These are phyloP conservation scores for Phytopythium ostracodes DNA, from an alignment of 352 stramenopile species.

Conservation along the genomic window DNA sequence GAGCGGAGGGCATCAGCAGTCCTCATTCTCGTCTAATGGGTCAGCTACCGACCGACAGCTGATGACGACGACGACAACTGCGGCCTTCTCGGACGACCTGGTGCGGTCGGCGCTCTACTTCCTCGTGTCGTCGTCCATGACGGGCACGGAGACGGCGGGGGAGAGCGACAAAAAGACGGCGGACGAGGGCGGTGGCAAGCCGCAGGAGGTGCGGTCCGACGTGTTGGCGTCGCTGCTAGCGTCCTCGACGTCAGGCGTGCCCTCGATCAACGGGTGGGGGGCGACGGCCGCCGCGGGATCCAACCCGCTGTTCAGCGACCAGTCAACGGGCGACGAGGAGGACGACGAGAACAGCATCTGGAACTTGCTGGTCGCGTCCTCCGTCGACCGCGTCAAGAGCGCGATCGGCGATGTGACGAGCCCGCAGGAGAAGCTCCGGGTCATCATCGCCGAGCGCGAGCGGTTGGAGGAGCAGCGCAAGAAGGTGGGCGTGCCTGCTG, in stretches of 20 bases:
- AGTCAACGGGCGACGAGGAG: slow-evolving; percentile 38
- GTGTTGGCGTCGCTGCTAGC: slow-evolving; percentile 45
- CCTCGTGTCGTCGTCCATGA: slow-evolving; percentile 50
- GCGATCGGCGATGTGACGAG: slow-evolving; percentile 36
- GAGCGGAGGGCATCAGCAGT: not conserved
- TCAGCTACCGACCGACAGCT: too few species aligned
- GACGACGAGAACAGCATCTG: slow-evolving; percentile 63
- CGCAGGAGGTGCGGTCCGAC: slow-evolving; percentile 17
- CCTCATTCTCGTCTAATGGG: not conserved
- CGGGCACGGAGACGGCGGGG: slow-evolving; percentile 21
- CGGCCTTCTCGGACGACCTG: slow-evolving; percentile 50
- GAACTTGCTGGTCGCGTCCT: slow-evolving; percentile 65
- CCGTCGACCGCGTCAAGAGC: slow-evolving; percentile 58
- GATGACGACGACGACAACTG: not conserved
- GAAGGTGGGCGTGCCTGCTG: slow-evolving; percentile 23
- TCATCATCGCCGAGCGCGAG: slow-evolving; percentile 65
- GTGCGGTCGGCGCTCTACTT: slow-evolving; percentile 64
- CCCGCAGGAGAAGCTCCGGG: slow-evolving; percentile 44
- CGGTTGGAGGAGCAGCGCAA: slow-evolving; percentile 55
- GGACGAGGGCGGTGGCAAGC: not conserved
- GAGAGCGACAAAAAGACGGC: slow-evolving; percentile 1
- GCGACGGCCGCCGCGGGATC: slow-evolving; percentile 10
- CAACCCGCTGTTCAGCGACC: slow-evolving; percentile 55
- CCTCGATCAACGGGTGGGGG: slow-evolving; percentile 7
- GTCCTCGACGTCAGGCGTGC: slow-evolving; percentile 41